Base-by-base conservation (phyloP, 2,329 filamentous ascomycete genomes). In the Neofusicoccum cordaticola region DNA sequence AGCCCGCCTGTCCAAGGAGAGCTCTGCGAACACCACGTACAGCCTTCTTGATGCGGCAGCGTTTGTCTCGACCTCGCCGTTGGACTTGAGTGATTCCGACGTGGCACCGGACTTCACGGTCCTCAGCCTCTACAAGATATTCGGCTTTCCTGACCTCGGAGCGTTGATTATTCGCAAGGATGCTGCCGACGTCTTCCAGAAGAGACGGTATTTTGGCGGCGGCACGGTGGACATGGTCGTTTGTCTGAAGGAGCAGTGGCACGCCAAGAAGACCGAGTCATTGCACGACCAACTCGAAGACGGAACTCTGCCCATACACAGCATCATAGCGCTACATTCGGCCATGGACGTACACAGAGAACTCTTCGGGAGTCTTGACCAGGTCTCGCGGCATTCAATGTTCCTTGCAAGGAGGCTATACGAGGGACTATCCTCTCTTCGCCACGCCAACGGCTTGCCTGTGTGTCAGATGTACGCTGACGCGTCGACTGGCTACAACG, bases 121-220 rank as follows among this genome's bases (percentile, higher is more conserved):
- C 0, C 72, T 98, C 47, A 97, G 93, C 75, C 88, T 98, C 68
- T 96, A 97, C 80, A 99, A 98, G 76, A 93, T 97, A n/a, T 98
- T 98, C 75, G 94, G 95, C 1, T 97, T 97, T 68, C 94, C 94
- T 0, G 92, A 98, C 73, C 81, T 98, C 1, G 94, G 94, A 1
- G 93, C 89, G 1, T 79, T 99, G 65, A 87, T 98, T 35, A 87
- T 98, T 12, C 87, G 90, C 47, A 93, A 91, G 69, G 83, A 86
- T 37, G 86, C 90, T 12, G 86, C 85, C 6, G 75, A 83, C 44
- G 73, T 89, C 2, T 88, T 97, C 52, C 80, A 85, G 37, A 81
- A 82, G 47, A 86, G 92, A 66, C 88, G 81, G 67, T 99, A 96
- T 71, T 99, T 99, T 77, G 94, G 94, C 5, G 95, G 94, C 6